Base-by-base conservation (phyloP, 306 rosid species). In the Quercus gilva region DNA sequence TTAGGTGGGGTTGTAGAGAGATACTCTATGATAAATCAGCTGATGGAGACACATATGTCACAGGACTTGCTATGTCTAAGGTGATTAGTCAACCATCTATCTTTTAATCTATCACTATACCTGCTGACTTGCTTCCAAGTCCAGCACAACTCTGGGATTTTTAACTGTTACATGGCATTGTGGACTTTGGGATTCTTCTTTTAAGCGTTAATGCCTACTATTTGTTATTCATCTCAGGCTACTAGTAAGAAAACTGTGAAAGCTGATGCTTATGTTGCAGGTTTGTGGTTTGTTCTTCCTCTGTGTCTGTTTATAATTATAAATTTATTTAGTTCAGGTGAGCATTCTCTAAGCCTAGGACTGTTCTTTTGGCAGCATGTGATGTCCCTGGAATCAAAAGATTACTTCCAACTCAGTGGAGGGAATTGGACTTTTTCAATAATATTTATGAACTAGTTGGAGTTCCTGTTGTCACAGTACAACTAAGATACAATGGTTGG, bases 401-500 rank as follows among this genome's bases (percentile, higher is more conserved):
- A 89, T 55, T 95, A 79, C 60, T 95, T 82, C 99, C 99, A 5
- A 68, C 88, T 12, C 87, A 87, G 75, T 95, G 99, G 99, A 93
- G 90, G 80, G 91, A 93, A 69, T 86, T 86, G 61, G 79, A 90
- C 74, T 91, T 95, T 81, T 95, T 95, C 86, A 87, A 85, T 79
- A 90, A 93, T 75, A 90, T 95, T 84, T 93, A 90, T 76, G 91
- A 91, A 80, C 87, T 95, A 29, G 91, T 88, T 69, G 99, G 98
- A 82, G 99, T 95, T 82, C 99, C 99, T 69, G 99, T 95, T 68
- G 97, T 93, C 80, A 95, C 99, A n/a, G 98, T 95, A 77, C 99
- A 95, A 86, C 99, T 95, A 64, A 85, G 99, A 88, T 95, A 93
- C 84, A 86, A 91, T 28, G 99, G 99, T 57, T 95, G 99, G 99